Conservation (phyloP, 2,329 filamentous ascomycete species). For the Pseudogymnoascus sp. region DNA sequence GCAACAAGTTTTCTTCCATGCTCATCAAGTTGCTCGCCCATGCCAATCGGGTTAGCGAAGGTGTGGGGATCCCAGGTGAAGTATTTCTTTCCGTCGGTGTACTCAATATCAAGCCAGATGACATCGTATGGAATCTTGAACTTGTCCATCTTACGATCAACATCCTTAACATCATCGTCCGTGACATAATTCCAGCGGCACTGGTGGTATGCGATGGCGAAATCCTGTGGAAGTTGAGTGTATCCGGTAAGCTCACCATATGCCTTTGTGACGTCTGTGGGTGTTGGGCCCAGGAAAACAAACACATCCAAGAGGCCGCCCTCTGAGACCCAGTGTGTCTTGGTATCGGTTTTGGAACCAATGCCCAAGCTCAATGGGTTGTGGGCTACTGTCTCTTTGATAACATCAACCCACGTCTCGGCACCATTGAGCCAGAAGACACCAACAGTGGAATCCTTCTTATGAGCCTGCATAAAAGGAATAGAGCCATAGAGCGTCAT, state of each 20-base stretch:
- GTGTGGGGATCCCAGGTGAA: constrained; percentile 93
- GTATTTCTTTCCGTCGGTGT: constrained; percentile 94
- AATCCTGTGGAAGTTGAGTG: constrained; percentile 85
- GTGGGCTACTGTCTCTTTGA: constrained; percentile 65
- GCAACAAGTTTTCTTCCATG: constrained; percentile 85
- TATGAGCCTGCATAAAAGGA: constrained; percentile 95
- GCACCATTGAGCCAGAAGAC: constrained; percentile 97
- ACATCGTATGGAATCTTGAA: constrained; percentile 94
- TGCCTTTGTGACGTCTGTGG: constrained; percentile 70
- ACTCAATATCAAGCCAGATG: constrained; percentile 98
- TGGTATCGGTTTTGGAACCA: constrained; percentile 64
- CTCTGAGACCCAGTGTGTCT: constrained; percentile 97
- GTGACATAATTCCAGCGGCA: constrained; percentile 99
- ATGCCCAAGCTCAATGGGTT: constrained; percentile 75
- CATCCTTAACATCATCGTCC: constrained; percentile 93
- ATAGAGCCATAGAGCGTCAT: constrained; percentile 99
- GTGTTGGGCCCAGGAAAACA: constrained; percentile 84
- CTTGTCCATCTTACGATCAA: constrained; percentile 94
- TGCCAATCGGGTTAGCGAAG: constrained; percentile 77
- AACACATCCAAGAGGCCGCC: constrained; percentile 85
- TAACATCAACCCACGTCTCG: constrained; percentile 95
- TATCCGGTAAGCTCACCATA: constrained; percentile 90
- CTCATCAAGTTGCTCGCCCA: constrained; percentile 80
- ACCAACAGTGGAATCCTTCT: constrained; percentile 86
- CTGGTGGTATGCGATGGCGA: constrained; percentile 90